Percentiles rank a stretch among this genome's conserved stretches.
These are phyloP conservation scores for Verruconis gallopava DNA, from an alignment of 2,329 filamentous ascomycete species.

Conservation along the genomic window DNA sequence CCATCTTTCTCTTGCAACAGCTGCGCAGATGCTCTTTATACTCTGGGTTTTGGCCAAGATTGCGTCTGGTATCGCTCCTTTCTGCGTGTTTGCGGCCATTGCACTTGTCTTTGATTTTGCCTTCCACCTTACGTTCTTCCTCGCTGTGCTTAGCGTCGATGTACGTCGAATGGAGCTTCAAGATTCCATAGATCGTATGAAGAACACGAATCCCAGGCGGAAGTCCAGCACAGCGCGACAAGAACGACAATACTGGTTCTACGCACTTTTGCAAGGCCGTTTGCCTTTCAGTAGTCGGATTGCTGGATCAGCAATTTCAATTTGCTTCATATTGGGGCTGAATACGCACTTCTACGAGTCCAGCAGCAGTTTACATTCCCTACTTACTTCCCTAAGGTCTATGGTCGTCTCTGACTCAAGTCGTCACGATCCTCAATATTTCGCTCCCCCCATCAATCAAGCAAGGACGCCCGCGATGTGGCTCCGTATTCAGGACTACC, in stretches of 20 bases:
- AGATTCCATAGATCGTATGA: conserved; percentile 47
- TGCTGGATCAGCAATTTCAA: conserved; percentile 59
- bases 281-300: conserved; percentile 58
- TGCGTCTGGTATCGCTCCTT: conserved; percentile 57
- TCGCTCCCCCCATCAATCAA: conserved; percentile 49
- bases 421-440: background rate
- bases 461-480: conserved; percentile 64
- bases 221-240: conserved; percentile 27
- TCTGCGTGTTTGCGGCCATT: conserved; percentile 63
- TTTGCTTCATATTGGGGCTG: conserved; percentile 58
- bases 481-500: conserved; percentile 65
- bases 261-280: conserved; percentile 50
- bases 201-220: conserved; percentile 20
- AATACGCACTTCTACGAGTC: conserved; percentile 67
- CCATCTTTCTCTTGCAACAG: conserved; percentile 54
- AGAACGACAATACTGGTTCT: conserved; percentile 42
- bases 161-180: conserved; percentile 63
- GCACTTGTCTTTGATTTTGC: conserved; percentile 67
- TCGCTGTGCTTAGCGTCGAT: conserved; percentile 67
- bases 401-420: conserved; percentile 11
- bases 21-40: conserved; percentile 55
- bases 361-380: conserved; percentile 20
- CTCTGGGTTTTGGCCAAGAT: conserved; percentile 52
- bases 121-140: conserved; percentile 67
- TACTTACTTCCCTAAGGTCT: conserved; percentile 16